A percentile compares a stretch with the other conserved stretches of the same genome.
phyloP scores from a whole-genome alignment of 805 yeast genomes.

The Scheffersomyces coipomensis region DNA sequence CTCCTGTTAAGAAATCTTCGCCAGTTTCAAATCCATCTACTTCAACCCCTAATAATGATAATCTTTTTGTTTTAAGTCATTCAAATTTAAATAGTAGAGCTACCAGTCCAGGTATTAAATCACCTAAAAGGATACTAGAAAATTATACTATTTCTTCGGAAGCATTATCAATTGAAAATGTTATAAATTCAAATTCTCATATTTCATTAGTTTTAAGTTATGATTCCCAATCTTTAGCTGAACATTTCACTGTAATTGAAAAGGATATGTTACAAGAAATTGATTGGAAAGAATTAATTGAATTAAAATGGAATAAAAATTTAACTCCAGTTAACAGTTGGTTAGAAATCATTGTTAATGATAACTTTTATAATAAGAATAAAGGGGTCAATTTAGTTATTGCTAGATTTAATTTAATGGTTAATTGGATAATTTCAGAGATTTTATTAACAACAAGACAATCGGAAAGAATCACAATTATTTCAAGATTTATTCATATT shows the following conservation, averaged over 20 bases:
- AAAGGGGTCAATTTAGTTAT: conserved; percentile 82
- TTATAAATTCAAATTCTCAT: conserved; percentile 54
- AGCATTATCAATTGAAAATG: conserved; percentile 35
- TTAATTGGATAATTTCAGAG: conserved; percentile 91
- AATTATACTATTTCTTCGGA: conserved; percentile 29
- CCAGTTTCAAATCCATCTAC: conserved; percentile 1
- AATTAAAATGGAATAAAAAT: conserved; percentile 68
- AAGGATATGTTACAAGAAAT: conserved; percentile 78
- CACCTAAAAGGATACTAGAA: conserved; percentile 35
- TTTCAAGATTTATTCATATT: conserved; percentile 84
- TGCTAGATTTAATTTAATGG: conserved; percentile 82
- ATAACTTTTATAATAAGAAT: conserved; percentile 41
- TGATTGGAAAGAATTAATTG: conserved; percentile 89
- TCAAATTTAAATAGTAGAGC: not conserved
- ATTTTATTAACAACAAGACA: conserved; percentile 65
- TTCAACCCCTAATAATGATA: conserved; percentile 11
- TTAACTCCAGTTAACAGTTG: conserved; percentile 75
- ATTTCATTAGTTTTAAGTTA: conserved; percentile 79
- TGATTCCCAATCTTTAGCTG: conserved; percentile 64
- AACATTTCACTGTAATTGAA: conserved; percentile 85
- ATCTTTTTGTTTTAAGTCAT: not conserved
- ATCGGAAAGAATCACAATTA: conserved; percentile 60
- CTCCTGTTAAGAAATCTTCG: conserved; percentile 19
- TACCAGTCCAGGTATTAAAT: conserved; percentile 4
- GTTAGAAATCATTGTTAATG: conserved; percentile 69